phyloP scores from a whole-genome alignment of 345 rosid genomes.

The Carallia brachiata region DNA sequence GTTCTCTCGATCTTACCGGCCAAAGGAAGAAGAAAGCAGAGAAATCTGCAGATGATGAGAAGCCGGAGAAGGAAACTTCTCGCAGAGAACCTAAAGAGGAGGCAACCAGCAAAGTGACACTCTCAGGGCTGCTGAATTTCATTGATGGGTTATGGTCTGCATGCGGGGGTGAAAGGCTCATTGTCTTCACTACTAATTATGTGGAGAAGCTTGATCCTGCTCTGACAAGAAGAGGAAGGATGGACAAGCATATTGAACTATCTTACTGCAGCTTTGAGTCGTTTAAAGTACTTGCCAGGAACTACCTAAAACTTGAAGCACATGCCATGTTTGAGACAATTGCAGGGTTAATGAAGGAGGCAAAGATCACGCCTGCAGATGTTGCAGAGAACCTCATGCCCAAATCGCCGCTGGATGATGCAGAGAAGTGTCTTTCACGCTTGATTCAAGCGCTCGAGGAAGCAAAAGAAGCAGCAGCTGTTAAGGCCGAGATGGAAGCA shows the following conservation, averaged over 20 bases:
- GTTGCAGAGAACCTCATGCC: slow-evolving; percentile 57
- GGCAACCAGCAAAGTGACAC: slow-evolving; percentile 46
- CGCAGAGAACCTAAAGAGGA: slow-evolving; percentile 32
- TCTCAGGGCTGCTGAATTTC: slow-evolving; percentile 61
- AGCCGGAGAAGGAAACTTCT: slow-evolving; percentile 26
- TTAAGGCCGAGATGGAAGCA: slow-evolving; percentile 13
- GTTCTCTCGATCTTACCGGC: slow-evolving; percentile 58
- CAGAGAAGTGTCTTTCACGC: slow-evolving; percentile 35
- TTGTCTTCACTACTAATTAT: slow-evolving; percentile 62
- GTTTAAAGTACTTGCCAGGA: slow-evolving; percentile 48
- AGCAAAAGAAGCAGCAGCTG: slow-evolving; percentile 23
- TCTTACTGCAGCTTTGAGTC: slow-evolving; percentile 49
- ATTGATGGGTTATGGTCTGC: slow-evolving; percentile 77
- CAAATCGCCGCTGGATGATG: slow-evolving; percentile 31
- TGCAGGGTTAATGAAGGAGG: slow-evolving; percentile 26
- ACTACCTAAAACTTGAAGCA: slow-evolving; percentile 36
- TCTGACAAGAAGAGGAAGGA: slow-evolving; percentile 61
- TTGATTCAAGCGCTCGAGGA: slow-evolving; percentile 43
- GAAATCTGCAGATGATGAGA: slow-evolving; percentile 26
- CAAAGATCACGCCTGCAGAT: slow-evolving; percentile 47
- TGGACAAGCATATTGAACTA: slow-evolving; percentile 56
- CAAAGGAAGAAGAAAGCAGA: slow-evolving; percentile 42
- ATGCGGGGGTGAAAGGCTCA: slow-evolving; percentile 62
- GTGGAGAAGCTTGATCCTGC: slow-evolving; percentile 69
- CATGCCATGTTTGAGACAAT: slow-evolving; percentile 37